These are phyloP conservation scores for Kwoniella mangroviensis DNA, from an alignment of 768 basidiomycete species.

Conservation along the genomic window DNA sequence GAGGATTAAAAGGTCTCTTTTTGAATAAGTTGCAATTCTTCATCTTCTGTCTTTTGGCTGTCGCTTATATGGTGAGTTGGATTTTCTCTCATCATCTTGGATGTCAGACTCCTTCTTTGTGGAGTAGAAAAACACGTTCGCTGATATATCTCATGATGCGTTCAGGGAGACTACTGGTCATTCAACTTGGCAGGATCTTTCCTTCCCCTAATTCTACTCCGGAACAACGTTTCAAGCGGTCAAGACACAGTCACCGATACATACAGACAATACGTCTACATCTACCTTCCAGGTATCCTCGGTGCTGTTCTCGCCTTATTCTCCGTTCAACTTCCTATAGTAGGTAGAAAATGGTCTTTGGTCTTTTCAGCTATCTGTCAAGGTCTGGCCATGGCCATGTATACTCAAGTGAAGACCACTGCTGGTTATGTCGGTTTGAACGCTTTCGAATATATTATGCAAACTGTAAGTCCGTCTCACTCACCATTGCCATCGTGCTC, in stretches of 20 bases:
- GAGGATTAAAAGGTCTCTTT: conserved; percentile 58
- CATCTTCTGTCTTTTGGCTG: conserved; percentile 49
- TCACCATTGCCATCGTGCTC: neutral
- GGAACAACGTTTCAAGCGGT: conserved; percentile 51
- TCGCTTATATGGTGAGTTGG: conserved; percentile 54
- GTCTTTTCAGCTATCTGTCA: conserved; percentile 50
- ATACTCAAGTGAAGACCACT: conserved; percentile 52
- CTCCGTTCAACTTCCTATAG: conserved; percentile 48
- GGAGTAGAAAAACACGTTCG: too few species aligned
- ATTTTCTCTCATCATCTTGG: neutral
- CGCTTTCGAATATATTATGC: conserved; percentile 55
- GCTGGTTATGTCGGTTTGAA: conserved; percentile 54
- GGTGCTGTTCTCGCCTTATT: conserved; percentile 50
- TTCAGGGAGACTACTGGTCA: conserved; percentile 51
- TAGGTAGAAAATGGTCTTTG: conserved; percentile 52
- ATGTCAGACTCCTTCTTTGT: too few species aligned
- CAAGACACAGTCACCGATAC: conserved; percentile 53
- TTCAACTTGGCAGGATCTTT: conserved; percentile 58
- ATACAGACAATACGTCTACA: conserved; percentile 57
- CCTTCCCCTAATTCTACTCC: conserved; percentile 57
- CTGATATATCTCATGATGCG: neutral
- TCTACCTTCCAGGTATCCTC: conserved; percentile 53
- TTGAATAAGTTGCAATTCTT: conserved; percentile 50
- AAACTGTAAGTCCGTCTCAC: conserved; percentile 39
- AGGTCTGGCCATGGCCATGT: conserved; percentile 54